Evolutionary conservation across 805 yeast species (phyloP).

Genomic region (Ogataea pilisensis): DNA sequence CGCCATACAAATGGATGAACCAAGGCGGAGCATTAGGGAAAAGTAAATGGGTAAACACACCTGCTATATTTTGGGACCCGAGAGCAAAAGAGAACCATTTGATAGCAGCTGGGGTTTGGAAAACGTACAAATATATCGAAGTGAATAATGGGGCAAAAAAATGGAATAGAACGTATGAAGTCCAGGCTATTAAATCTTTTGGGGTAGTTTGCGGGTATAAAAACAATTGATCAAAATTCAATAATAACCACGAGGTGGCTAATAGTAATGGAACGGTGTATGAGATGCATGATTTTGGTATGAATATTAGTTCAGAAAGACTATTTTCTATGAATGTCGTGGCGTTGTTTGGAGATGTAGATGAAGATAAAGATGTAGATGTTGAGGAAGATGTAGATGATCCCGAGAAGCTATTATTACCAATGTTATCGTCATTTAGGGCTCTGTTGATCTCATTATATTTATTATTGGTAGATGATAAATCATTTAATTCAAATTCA

Average conservation of each 20-base stretch:
- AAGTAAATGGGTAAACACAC: constrained; percentile 55
- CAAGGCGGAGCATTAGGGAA: constrained; percentile 76
- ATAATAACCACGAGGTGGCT: constrained; percentile 42
- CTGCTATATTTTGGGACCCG: constrained; percentile 57
- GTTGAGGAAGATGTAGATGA: constrained; percentile 4
- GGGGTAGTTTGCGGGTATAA: constrained; percentile 36
- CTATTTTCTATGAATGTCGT: constrained; percentile 1
- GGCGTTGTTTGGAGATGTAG: constrained; percentile 5
- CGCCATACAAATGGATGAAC: constrained; percentile 62
- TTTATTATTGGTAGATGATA: neutral
- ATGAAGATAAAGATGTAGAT: constrained; percentile 4
- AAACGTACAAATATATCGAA: constrained; percentile 58
- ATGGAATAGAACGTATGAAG: constrained; percentile 58
- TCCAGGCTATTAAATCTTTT: constrained; percentile 57
- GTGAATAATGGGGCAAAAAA: constrained; percentile 58
- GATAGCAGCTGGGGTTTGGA: constrained; percentile 62
- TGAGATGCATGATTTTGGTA: constrained; percentile 25
- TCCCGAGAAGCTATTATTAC: neutral
- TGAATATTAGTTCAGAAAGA: neutral
- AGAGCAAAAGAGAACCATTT: constrained; percentile 49
- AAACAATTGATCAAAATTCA: constrained; percentile 43
- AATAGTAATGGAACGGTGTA: constrained; percentile 38
- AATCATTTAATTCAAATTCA: neutral
- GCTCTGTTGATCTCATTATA: neutral
- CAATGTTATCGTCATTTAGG: neutral